Evolutionary conservation across 345 rosid genomes (phyloP).

Genomic region (rapeseed (Brassica napus)): Da-Ae NC_063441.1:22384001-22384500

Average conservation of each 20-base stretch:
- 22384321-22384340: conserved; percentile 64
- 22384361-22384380: conserved; percentile 19
- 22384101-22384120: conserved; percentile 39
- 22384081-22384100: conserved; percentile 39
- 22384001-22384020: conserved; percentile 33
- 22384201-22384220: conserved; percentile 54
- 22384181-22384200: conserved; percentile 44
- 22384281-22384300: conserved; percentile 62
- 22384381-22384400: not conserved
- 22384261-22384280: conserved; percentile 63
- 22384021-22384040: conserved; percentile 36
- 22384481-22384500: conserved; percentile 50
- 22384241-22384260: conserved; percentile 81
- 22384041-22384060: conserved; percentile 40
- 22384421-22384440: conserved; percentile 45
- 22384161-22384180: not conserved
- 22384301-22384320: conserved; percentile 76
- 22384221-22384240: conserved; percentile 59
- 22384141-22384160: conserved; percentile 37
- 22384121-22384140: conserved; percentile 21
- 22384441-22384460: conserved; percentile 46
- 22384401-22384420: conserved; percentile 52
- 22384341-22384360: conserved; percentile 56
- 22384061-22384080: conserved; percentile 37
- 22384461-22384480: conserved; percentile 49